These are phyloP conservation scores for Botrytis deweyae DNA, from an alignment of 2,329 filamentous ascomycete species.

Conservation along the genomic window DNA sequence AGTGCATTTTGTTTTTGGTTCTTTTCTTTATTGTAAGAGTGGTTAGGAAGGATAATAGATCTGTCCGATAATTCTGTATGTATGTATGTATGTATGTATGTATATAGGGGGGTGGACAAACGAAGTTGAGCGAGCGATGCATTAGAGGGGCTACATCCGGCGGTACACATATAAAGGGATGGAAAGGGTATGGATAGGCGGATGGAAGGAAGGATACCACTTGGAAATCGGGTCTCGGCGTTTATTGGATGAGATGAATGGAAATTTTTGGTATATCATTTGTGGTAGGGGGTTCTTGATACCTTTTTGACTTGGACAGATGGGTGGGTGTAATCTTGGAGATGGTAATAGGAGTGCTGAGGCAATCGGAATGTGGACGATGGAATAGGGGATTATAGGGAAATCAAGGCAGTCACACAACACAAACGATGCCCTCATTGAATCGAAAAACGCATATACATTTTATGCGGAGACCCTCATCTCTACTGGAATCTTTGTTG, in stretches of 20 bases:
- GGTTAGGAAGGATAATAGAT: neutral
- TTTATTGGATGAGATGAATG: constrained; percentile 8
- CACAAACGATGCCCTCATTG: neutral
- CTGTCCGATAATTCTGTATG: neutral
- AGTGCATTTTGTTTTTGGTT: neutral
- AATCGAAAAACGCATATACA: constrained; percentile 3
- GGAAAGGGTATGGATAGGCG: neutral
- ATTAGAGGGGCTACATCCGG: constrained; percentile 6
- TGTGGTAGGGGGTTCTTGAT: neutral
- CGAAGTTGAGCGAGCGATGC: neutral
- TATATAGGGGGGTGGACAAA: neutral
- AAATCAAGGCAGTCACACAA: neutral
- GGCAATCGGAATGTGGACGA: neutral
- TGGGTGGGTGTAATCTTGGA: neutral
- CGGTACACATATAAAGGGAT: constrained; percentile 4
- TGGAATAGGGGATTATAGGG: neutral
- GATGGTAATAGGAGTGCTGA: neutral
- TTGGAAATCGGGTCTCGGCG: neutral
- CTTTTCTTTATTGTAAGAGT: neutral
- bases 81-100: constrained; percentile 14
- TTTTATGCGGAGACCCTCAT: constrained; percentile 2
- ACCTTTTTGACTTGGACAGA: neutral
- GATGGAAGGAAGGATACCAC: constrained; percentile 1
- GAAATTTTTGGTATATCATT: neutral
- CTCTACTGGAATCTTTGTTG: constrained; percentile 7